These are phyloP conservation scores for Scedosporium boydii DNA, from an alignment of 2,329 filamentous ascomycete species.

Conservation along the genomic window DNA sequence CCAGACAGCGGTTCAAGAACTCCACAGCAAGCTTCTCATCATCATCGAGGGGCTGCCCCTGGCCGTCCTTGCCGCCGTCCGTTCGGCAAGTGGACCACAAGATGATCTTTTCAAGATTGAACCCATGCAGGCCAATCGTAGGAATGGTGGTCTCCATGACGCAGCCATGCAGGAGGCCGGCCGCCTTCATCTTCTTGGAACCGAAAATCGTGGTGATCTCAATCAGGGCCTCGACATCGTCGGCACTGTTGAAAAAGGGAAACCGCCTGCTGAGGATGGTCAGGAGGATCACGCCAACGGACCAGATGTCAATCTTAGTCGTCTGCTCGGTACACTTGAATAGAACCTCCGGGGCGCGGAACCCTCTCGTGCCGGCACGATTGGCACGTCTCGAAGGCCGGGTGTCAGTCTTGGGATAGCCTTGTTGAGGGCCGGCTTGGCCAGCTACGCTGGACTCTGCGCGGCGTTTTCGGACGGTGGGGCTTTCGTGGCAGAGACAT, in stretches of 20 bases:
- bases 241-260: conserved; percentile 97
- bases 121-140: conserved; percentile 76
- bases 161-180: conserved; percentile 77
- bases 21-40: conserved; percentile 66
- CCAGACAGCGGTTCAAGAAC: conserved; percentile 64
- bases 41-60: conserved; percentile 41
- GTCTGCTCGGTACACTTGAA: conserved; percentile 96
- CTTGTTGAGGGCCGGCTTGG: conserved; percentile 41
- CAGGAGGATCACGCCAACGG: conserved; percentile 90
- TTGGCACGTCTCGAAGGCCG: conserved; percentile 85
- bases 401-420: conserved; percentile 84
- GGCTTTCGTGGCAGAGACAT: conserved; percentile 68
- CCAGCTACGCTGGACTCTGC: conserved; percentile 50
- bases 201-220: conserved; percentile 97
- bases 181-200: conserved; percentile 69
- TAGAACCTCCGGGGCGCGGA: conserved; percentile 90
- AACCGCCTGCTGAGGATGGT: conserved; percentile 88
- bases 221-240: conserved; percentile 95
- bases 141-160: conserved; percentile 90
- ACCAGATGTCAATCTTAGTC: conserved; percentile 94
- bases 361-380: conserved; percentile 86
- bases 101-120: conserved; percentile 85
- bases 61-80: conserved; percentile 43
- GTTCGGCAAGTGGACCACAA: conserved; percentile 84
- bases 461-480: conserved; percentile 50